Percentiles rank a stretch among this genome's conserved stretches.
Evolutionary conservation across 1,284 basidiomycete genomes (phyloP).

Genomic region (Tylopilus orsonianus): DNA sequence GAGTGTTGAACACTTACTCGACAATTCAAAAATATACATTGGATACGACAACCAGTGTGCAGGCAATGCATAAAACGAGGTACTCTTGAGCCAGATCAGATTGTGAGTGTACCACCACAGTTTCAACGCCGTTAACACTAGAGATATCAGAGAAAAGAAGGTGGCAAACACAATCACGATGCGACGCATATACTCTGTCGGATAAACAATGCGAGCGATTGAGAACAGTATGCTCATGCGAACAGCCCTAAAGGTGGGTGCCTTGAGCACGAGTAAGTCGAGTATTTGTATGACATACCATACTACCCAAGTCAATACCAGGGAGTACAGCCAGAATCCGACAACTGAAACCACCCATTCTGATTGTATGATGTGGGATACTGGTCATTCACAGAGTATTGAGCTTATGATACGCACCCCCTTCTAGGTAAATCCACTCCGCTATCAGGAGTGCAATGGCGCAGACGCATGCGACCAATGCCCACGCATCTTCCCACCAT

Average conservation of each 20-base stretch:
- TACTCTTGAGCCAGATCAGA: slow-evolving; percentile 7
- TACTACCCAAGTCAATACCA: slow-evolving; percentile 4
- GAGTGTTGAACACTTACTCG: slow-evolving; percentile 10
- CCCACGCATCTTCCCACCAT: slow-evolving; percentile 28
- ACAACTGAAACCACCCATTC: slow-evolving; percentile 7
- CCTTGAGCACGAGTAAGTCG: slow-evolving; percentile 1
- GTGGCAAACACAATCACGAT: slow-evolving; percentile 6
- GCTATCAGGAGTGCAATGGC: slow-evolving; percentile 7
- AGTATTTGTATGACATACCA: slow-evolving; percentile 13
- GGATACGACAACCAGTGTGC: slow-evolving; percentile 1
- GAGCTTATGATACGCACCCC: slow-evolving; percentile 13
- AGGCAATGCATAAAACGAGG: not conserved
- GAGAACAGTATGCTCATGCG: slow-evolving; percentile 29
- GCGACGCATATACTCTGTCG: slow-evolving; percentile 7
- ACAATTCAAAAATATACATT: slow-evolving; percentile 15
- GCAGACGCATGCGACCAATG: slow-evolving; percentile 18
- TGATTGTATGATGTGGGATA: not conserved
- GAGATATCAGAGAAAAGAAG: slow-evolving; percentile 9
- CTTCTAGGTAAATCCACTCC: slow-evolving; percentile 20
- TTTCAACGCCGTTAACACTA: not conserved
- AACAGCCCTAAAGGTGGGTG: slow-evolving; percentile 17
- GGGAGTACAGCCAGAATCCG: slow-evolving; percentile 16
- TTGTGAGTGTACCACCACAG: slow-evolving; percentile 14
- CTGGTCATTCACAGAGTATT: not conserved
- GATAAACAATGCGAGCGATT: slow-evolving; percentile 20